Conservation (phyloP, 2,329 filamentous ascomycete species). For the Rhynchosporium secalis region DNA sequence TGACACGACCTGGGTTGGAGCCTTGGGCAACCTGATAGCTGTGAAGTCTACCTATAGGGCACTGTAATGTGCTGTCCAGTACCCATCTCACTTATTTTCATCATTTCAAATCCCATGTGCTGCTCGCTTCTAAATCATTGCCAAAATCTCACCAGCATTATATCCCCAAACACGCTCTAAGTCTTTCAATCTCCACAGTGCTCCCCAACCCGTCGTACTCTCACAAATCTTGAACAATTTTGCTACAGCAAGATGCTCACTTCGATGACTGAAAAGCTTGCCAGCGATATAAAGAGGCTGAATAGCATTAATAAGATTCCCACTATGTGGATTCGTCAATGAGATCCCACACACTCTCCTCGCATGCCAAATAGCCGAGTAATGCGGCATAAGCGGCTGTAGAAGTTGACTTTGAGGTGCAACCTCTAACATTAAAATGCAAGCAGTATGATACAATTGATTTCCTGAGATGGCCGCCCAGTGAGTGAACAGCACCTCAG, state of each 20-base stretch:
- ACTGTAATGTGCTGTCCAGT: no score
- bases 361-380: slow-evolving; percentile 55
- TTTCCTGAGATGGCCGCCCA: slow-evolving; percentile 58
- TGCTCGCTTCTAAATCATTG: background rate
- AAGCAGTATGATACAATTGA: slow-evolving; percentile 57
- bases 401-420: slow-evolving; percentile 45
- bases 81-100: no score
- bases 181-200: slow-evolving; percentile 54
- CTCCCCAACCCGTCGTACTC: slow-evolving; percentile 53
- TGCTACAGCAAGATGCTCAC: slow-evolving; percentile 44
- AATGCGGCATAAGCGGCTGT: slow-evolving; percentile 21
- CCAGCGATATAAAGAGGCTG: slow-evolving; percentile 59
- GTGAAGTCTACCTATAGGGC: no score
- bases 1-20: no score
- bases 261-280: slow-evolving; percentile 52
- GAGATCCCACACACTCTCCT: slow-evolving; percentile 57
- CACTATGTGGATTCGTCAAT: slow-evolving; percentile 54
- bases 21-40: no score
- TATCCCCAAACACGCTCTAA: slow-evolving; percentile 42
- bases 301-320: slow-evolving; percentile 57
- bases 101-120: no score
- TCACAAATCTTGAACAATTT: slow-evolving; percentile 53
- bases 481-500: slow-evolving; percentile 50
- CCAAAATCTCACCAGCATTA: slow-evolving; percentile 1
- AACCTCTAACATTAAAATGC: slow-evolving; percentile 51